These are phyloP conservation scores for Metschnikowia cubensis DNA, from an alignment of 805 yeast genomes.

Conservation along the genomic window DNA sequence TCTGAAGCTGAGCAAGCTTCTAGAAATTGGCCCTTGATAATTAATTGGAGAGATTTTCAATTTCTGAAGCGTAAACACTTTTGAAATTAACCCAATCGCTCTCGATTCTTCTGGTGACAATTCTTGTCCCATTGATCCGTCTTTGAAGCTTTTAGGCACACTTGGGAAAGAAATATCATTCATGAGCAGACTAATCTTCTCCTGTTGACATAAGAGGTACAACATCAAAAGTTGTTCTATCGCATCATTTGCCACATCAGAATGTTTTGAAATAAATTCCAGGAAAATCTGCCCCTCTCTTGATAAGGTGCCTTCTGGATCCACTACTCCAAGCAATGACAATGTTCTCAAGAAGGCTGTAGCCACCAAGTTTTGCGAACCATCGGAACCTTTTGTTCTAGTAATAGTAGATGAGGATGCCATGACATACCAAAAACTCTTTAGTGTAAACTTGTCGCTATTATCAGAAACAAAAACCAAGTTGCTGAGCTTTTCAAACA, in stretches of 20 bases:
- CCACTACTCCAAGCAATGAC: conserved; percentile 47
- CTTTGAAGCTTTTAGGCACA: conserved; percentile 33
- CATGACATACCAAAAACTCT: conserved; percentile 21
- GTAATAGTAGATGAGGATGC: conserved; percentile 13
- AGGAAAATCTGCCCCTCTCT: conserved; percentile 49
- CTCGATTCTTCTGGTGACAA: conserved; percentile 41
- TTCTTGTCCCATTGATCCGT: conserved; percentile 11
- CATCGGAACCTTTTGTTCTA: not conserved
- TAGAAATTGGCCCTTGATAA: conserved; percentile 65
- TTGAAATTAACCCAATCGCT: conserved; percentile 30
- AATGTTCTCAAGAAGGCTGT: conserved; percentile 41
- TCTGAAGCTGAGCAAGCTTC: conserved; percentile 61
- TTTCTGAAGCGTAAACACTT: conserved; percentile 34
- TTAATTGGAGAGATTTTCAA: conserved; percentile 40
- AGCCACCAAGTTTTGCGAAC: conserved; percentile 6
- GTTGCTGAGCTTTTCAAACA: conserved; percentile 34
- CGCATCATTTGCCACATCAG: conserved; percentile 15
- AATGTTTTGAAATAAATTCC: conserved; percentile 21
- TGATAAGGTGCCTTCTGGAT: conserved; percentile 19
- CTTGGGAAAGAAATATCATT: conserved; percentile 29
- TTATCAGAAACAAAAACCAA: not conserved
- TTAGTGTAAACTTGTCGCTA: conserved; percentile 21
- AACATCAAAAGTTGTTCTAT: conserved; percentile 46
- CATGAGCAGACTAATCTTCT: conserved; percentile 39
- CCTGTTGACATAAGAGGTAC: conserved; percentile 39